phyloP scores from a whole-genome alignment of 805 yeast species.

The Metschnikowia bowlesiae region DNA sequence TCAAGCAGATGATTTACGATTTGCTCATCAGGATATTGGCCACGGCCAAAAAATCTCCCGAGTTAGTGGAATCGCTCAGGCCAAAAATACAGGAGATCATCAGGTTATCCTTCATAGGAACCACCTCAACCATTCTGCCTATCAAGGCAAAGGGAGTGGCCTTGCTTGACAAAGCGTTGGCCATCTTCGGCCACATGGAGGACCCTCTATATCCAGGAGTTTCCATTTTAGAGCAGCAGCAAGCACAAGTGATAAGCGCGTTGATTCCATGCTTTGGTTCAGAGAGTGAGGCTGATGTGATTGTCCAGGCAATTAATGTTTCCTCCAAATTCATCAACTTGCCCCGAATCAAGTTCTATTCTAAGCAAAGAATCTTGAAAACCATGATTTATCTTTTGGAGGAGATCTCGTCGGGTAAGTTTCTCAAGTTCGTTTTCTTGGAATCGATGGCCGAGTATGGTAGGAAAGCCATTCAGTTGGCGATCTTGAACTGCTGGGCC shows the following conservation, averaged over 20 bases:
- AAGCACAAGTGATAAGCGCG: conserved; percentile 90
- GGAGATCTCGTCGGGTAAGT: conserved; percentile 43
- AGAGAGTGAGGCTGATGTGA: conserved; percentile 68
- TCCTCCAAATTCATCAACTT: conserved; percentile 65
- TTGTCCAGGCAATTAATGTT: conserved; percentile 71
- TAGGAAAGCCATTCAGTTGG: conserved; percentile 51
- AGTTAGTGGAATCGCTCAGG: conserved; percentile 39
- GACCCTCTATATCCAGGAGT: conserved; percentile 73
- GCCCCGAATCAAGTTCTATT: conserved; percentile 41
- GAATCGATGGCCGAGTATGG: conserved; percentile 41
- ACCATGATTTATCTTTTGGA: conserved; percentile 65
- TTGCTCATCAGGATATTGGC: conserved; percentile 41
- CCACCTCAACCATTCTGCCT: conserved; percentile 62
- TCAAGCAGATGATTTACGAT: conserved; percentile 46
- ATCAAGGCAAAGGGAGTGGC: conserved; percentile 63
- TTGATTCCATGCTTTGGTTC: conserved; percentile 77
- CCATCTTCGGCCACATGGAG: conserved; percentile 52
- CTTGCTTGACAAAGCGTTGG: conserved; percentile 60
- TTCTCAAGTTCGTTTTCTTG: conserved; percentile 53
- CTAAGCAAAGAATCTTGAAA: conserved; percentile 50
- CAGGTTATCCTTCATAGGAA: conserved; percentile 72
- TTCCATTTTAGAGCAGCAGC: conserved; percentile 81
- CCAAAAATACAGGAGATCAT: conserved; percentile 59
- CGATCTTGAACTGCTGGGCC: conserved; percentile 74
- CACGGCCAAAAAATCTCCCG: conserved; percentile 35